Percentiles rank a stretch among this genome's conserved stretches.
These are phyloP conservation scores for Stemphylium vesicarium DNA, from an alignment of 2,329 filamentous ascomycete genomes.

Conservation along the genomic window DNA sequence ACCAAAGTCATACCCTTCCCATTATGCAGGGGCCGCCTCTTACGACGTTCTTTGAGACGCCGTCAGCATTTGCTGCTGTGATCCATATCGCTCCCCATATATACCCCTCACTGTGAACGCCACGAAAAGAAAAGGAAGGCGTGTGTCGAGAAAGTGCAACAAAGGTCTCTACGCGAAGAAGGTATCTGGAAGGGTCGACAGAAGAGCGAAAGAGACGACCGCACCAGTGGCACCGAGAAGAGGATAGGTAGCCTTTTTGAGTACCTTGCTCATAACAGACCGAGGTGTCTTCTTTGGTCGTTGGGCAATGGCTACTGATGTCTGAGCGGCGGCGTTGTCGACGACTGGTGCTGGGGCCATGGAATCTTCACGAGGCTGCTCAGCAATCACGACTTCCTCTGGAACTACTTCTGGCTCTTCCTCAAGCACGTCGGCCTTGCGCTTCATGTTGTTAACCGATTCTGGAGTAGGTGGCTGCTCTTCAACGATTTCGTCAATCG, in stretches of 20 bases:
- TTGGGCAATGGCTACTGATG: slow-evolving; percentile 18
- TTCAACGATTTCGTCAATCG: slow-evolving; percentile 44
- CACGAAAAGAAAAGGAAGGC: neutral
- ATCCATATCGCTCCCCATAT: neutral
- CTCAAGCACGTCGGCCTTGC: slow-evolving; percentile 39
- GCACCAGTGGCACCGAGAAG: slow-evolving; percentile 26
- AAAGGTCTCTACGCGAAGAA: slow-evolving; percentile 22
- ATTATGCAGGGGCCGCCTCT: neutral
- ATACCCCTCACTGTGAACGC: neutral
- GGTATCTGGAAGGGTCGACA: slow-evolving; percentile 29
- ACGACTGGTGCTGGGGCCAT: neutral
- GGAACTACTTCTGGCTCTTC: slow-evolving; percentile 4
- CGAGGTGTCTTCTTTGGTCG: slow-evolving; percentile 30
- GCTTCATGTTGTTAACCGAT: slow-evolving; percentile 38
- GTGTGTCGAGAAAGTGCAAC: neutral
- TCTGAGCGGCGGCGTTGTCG: slow-evolving; percentile 8
- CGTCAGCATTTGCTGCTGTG: neutral
- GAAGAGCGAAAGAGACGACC: slow-evolving; percentile 25
- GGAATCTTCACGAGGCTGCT: neutral
- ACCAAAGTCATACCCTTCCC: neutral
- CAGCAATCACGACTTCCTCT: neutral
- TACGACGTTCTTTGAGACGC: neutral
- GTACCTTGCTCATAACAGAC: slow-evolving; percentile 19
- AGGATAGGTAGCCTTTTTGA: slow-evolving; percentile 22
- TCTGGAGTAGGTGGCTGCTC: slow-evolving; percentile 40